Evolutionary conservation across 352 stramenopile species (phyloP).

Genomic region (Pythium dissotocum): DNA sequence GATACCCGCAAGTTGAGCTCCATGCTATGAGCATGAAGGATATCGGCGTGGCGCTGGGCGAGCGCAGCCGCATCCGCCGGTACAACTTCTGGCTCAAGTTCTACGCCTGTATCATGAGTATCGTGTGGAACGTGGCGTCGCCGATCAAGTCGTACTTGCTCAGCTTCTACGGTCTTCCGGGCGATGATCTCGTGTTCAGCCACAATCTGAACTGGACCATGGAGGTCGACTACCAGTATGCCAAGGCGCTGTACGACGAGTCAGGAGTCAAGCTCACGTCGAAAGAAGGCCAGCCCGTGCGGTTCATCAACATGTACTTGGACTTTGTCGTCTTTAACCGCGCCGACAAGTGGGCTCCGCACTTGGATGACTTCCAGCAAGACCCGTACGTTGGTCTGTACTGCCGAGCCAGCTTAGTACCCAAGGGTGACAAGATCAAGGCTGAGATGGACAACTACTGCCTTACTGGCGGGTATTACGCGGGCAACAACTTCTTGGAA

Average conservation of each 20-base stretch:
- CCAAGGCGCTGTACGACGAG: slow-evolving; percentile 20
- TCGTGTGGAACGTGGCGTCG: slow-evolving; percentile 24
- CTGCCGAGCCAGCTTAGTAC: too few relatives aligned
- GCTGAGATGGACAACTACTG: slow-evolving; percentile 12
- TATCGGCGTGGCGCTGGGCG: too few relatives aligned
- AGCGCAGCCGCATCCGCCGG: too few relatives aligned
- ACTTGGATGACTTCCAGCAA: slow-evolving; percentile 19
- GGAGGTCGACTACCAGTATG: slow-evolving; percentile 25
- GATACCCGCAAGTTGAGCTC: too few relatives aligned
- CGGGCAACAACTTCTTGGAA: slow-evolving; percentile 15
- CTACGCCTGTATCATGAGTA: neutral
- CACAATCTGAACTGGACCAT: slow-evolving; percentile 24
- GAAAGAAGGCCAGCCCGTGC: slow-evolving; percentile 12
- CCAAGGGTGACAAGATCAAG: slow-evolving; percentile 9
- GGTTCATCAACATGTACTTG: slow-evolving; percentile 30
- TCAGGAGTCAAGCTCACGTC: slow-evolving; percentile 18
- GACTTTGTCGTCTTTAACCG: slow-evolving; percentile 29
- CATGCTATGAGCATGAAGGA: too few relatives aligned
- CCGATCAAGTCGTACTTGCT: slow-evolving; percentile 22
- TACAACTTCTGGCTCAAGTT: slow-evolving; percentile 19
- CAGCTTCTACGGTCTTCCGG: slow-evolving; percentile 18
- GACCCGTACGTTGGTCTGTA: too few relatives aligned
- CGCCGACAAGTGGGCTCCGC: neutral
- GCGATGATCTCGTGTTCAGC: slow-evolving; percentile 22
- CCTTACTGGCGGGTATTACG: neutral